Evolutionary conservation across 345 rosid genomes (phyloP).

Genomic region (Ceriops tagal): DNA sequence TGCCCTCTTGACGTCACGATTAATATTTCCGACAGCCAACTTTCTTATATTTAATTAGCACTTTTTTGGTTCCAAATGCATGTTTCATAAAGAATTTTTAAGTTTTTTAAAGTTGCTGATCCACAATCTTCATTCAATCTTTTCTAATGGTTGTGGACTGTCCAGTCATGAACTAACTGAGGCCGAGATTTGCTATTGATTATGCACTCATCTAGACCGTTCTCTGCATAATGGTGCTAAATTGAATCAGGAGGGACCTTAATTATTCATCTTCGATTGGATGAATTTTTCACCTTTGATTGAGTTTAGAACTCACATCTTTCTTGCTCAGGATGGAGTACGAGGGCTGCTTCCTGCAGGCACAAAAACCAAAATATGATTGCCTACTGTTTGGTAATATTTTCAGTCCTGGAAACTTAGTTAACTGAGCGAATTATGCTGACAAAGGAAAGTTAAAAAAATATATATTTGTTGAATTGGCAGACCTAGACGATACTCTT

Average conservation of each 20-base stretch:
- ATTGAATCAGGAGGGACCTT: conserved; percentile 11
- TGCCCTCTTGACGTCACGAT: too few species aligned
- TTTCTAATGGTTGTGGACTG: conserved; percentile 25
- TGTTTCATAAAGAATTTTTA: background rate
- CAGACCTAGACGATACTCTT: conserved; percentile 37
- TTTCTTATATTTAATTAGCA: background rate
- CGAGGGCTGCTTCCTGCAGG: conserved; percentile 19
- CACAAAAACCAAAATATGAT: conserved; percentile 24
- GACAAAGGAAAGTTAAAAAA: background rate
- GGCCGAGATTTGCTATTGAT: conserved; percentile 10
- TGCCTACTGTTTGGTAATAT: conserved; percentile 33
- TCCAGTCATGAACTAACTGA: conserved; percentile 17
- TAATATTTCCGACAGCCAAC: background rate
- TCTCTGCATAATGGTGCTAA: conserved; percentile 25
- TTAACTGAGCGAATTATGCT: background rate
- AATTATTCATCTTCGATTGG: conserved; percentile 12
- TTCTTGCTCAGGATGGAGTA: conserved; percentile 26
- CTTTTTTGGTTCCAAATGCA: background rate
- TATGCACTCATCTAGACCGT: conserved; percentile 23
- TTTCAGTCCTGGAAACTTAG: background rate
- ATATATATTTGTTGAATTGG: background rate
- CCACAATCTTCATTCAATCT: conserved; percentile 15
- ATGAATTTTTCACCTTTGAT: conserved; percentile 16
- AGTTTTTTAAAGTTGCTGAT: background rate
- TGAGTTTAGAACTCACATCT: conserved; percentile 20